Evolutionary conservation across 176 grass and related monocot species (phyloP), one percentile per base, ranked within the genome.

Genomic region (Triticum aestivum): DNA sequence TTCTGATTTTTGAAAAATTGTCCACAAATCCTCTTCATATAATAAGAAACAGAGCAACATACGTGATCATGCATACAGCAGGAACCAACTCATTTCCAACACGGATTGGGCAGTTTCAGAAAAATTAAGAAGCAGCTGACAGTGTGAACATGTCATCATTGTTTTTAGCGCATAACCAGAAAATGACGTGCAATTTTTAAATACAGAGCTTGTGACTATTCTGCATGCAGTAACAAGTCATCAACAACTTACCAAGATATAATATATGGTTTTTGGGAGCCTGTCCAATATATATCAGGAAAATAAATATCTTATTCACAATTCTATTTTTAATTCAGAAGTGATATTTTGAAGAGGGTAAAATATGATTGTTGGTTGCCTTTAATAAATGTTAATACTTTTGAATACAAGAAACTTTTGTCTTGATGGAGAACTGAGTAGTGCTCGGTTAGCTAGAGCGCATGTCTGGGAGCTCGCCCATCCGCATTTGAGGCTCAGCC

Each of bases 231-330:
- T 80, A 80, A 80, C 9, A 65, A 30, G 24, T 75, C 13, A 14
- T 75, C 24, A 56, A 47, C 15, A 80, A 44, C 39, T 32, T 80
- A 5, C 61, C 38, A 64, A 26, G 34, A 27, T 30, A 80, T 18
- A 26, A 80, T 30, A 65, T 39, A 65, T 80, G 8, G 0, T 6
- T 80, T 79, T 30, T 65, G 9, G 41, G 3, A 56, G 44, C 44
- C 80, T 69, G 45, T 81, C 41, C 24, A 67, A 67, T 67, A 67
- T 47, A 81, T 81, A 30, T 77, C 47, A 54, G 18, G 26, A 81
- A 44, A 65, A 65, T 23, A 80, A 21, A 2, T 80, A 65, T 65
- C 23, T 66, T 80, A 30, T 80, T 14, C 61, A 64, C 77, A 80
- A 7, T 64, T 41, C 44, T 2, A 65, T 58, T 73, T 45, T 73